These are phyloP conservation scores for Bondarzewia mesenterica DNA, from an alignment of 1,284 basidiomycete species.

Conservation along the genomic window DNA sequence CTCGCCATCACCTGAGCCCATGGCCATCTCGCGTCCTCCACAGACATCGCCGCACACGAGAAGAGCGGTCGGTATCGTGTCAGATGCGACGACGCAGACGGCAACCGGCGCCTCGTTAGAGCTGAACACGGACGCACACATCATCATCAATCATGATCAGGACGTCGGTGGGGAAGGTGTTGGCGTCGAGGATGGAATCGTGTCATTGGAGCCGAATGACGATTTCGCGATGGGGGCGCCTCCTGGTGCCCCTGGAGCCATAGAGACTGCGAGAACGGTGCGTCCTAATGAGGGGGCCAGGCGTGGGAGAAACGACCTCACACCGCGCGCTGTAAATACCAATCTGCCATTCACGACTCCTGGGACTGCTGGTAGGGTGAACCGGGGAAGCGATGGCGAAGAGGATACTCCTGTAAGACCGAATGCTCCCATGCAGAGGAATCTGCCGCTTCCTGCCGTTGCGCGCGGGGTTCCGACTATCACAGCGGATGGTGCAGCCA, in stretches of 20 bases:
- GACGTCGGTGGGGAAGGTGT: constrained; percentile 37
- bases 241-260: constrained; percentile 73
- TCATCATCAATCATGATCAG: constrained; percentile 54
- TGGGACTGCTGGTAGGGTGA: background rate
- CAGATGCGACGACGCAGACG: constrained; percentile 33
- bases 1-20: constrained; percentile 30
- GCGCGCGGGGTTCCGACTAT: background rate
- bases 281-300: constrained; percentile 19
- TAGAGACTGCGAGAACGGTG: constrained; percentile 31
- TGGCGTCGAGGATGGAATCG: constrained; percentile 62
- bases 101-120: constrained; percentile 31
- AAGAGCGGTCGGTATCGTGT: constrained; percentile 56
- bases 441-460: constrained; percentile 10
- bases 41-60: constrained; percentile 24
- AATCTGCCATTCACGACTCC: constrained; percentile 18
- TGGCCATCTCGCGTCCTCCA: constrained; percentile 27
- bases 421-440: constrained; percentile 13
- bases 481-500: too few relatives aligned
- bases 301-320: constrained; percentile 12
- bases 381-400: constrained; percentile 11
- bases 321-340: constrained; percentile 30
- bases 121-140: constrained; percentile 49
- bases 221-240: constrained; percentile 84
- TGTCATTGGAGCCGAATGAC: constrained; percentile 62
- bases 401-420: constrained; percentile 12